Conservation (phyloP, 192 early-diverging fungal species). For the Entomortierella chlamydospora region DNA sequence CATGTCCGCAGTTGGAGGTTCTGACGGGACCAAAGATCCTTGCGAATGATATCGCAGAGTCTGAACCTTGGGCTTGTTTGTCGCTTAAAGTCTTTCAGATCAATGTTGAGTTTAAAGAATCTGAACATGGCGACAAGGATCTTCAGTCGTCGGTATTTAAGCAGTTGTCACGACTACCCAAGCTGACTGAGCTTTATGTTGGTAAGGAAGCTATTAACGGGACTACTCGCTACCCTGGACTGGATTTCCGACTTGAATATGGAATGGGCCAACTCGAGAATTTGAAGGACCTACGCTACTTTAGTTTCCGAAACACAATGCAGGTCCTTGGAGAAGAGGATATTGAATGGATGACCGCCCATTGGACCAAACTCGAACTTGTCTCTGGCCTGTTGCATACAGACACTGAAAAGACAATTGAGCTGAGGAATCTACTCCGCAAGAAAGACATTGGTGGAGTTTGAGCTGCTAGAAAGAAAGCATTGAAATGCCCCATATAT, state of each 20-base stretch:
- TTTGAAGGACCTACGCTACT: background rate
- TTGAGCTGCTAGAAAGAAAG: background rate
- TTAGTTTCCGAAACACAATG: background rate
- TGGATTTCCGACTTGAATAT: background rate
- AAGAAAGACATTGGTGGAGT: background rate
- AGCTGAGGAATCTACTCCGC: background rate
- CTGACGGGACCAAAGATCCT: background rate
- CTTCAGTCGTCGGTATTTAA: background rate
- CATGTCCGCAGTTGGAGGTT: background rate
- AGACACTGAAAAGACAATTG: background rate
- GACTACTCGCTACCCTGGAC: background rate
- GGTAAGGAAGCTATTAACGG: background rate
- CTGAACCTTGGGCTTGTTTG: background rate
- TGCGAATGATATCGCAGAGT: background rate
- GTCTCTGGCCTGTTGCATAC: background rate
- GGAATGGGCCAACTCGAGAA: background rate
- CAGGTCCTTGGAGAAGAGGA: background rate
- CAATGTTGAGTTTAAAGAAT: background rate
- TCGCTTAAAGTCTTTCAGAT: background rate
- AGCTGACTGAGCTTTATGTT: background rate
- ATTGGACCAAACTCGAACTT: background rate
- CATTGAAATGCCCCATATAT: too few species aligned
- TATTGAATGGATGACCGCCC: background rate
- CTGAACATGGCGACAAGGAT: background rate
- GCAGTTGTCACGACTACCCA: background rate